Conservation (phyloP, 768 basidiomycete genomes). For the Naganishia vaughanmartiniae region DNA sequence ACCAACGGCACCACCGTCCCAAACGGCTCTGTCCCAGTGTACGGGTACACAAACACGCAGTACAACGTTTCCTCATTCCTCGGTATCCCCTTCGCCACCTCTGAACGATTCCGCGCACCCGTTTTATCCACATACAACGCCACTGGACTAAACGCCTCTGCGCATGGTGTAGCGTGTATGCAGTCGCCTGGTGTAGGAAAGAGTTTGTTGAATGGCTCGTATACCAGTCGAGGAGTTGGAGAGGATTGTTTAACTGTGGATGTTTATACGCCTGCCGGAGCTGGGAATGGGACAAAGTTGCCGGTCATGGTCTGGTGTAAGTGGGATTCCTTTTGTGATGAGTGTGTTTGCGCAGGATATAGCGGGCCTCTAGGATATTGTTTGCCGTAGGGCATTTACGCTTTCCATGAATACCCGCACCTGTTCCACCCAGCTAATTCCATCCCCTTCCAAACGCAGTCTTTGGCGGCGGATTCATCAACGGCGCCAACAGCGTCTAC, state of each 20-base stretch:
- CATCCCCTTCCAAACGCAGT: slow-evolving; percentile 28
- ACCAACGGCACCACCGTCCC: background rate
- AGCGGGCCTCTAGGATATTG: background rate
- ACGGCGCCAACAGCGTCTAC: slow-evolving; percentile 45
- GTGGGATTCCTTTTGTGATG: too few relatives aligned
- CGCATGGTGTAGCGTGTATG: slow-evolving; percentile 41
- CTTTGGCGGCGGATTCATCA: slow-evolving; percentile 55
- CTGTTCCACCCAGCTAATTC: background rate
- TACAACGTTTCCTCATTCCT: slow-evolving; percentile 41
- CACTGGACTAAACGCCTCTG: slow-evolving; percentile 38
- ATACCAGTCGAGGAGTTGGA: slow-evolving; percentile 34
- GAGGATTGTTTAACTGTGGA: slow-evolving; percentile 60
- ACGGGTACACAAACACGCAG: slow-evolving; percentile 32
- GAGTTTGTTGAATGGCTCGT: slow-evolving; percentile 4
- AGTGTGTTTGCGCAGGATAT: too few relatives aligned
- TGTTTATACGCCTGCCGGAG: slow-evolving; percentile 55
- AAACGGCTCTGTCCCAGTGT: slow-evolving; percentile 26
- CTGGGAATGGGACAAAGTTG: slow-evolving; percentile 39
- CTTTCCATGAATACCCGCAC: too few relatives aligned
- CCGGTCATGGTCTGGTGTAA: slow-evolving; percentile 57
- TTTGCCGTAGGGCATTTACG: background rate
- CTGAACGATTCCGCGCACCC: slow-evolving; percentile 43
- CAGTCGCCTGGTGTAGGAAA: slow-evolving; percentile 35
- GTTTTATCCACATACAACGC: slow-evolving; percentile 23
- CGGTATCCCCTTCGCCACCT: slow-evolving; percentile 48